These are phyloP conservation scores for Ophiostoma pallidulum DNA, from an alignment of 2,329 filamentous ascomycete genomes.

Conservation along the genomic window DNA sequence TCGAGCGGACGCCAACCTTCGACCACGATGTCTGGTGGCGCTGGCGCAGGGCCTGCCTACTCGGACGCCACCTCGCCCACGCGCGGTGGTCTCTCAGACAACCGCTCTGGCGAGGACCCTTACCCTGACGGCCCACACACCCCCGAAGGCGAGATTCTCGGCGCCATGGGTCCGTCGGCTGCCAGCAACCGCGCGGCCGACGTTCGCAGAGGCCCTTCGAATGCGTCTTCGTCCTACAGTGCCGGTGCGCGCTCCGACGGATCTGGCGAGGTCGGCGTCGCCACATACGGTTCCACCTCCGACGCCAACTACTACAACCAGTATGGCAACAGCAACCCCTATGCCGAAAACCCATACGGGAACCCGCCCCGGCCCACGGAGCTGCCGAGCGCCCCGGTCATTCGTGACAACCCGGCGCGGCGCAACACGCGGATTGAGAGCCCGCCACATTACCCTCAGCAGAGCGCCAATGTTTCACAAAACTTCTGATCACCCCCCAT, in stretches of 20 bases:
- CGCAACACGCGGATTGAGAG: conserved; percentile 94
- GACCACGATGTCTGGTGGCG: conserved; percentile 76
- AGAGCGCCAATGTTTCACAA: conserved; percentile 90
- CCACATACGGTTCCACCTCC: conserved; percentile 33
- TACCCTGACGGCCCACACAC: conserved; percentile 41
- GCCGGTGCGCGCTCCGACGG: conserved; percentile 65
- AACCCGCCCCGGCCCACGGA: conserved; percentile 31
- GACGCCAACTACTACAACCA: conserved; percentile 48
- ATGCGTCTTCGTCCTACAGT: conserved; percentile 93
- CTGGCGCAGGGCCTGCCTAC: conserved; percentile 51
- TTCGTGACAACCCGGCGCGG: conserved; percentile 83
- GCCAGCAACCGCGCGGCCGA: conserved; percentile 56
- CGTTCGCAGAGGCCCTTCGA: conserved; percentile 82
- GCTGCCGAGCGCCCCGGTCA: conserved; percentile 60
- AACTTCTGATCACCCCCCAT: conserved; percentile 67
- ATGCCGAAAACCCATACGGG: conserved; percentile 34
- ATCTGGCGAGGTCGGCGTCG: conserved; percentile 44
- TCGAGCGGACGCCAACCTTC: conserved; percentile 74
- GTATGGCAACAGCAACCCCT: conserved; percentile 48
- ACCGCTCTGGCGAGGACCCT: conserved; percentile 59
- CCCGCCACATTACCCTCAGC: conserved; percentile 77
- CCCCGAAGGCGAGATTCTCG: conserved; percentile 73
- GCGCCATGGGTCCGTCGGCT: conserved; percentile 66
- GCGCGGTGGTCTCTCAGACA: conserved; percentile 53
- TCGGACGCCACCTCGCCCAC: conserved; percentile 68